Evolutionary conservation across 805 yeast genomes (phyloP), one percentile per base, ranked within the genome.

Genomic region (Zygoascus flipseniorum): DNA sequence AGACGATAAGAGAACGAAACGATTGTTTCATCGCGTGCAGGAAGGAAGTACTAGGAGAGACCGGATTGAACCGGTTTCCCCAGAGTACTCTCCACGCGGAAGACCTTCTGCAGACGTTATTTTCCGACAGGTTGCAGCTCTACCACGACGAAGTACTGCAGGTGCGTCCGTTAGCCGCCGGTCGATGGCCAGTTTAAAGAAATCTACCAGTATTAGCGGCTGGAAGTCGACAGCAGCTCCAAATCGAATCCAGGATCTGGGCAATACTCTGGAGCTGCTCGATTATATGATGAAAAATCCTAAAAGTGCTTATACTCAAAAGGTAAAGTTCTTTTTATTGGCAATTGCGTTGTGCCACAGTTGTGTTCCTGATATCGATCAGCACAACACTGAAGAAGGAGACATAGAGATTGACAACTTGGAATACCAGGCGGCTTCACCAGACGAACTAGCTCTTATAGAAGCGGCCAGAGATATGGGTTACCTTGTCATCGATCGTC

Each of bases 401-500:
- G 61, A 54, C 10, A 75, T 31, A 11, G 56, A 55, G 41, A 20
- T 89, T 23, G 83, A 81, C 53, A 72, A 75, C 20, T 79, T 90
- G 9, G 82, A 80, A 50, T 93, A 93, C 62, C 97, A 92, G 65
- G 88, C 98, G 0, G 82, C 98, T 0, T 90, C 97, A 0, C 99
- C 99, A 0, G 99, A 93, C 69, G 99, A 93, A 66, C 70, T 90
- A 49, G 99, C 99, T 0, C 72, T 93, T 31, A 92, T 93, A 2
- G 81, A 85, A 47, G 99, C 98, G 1, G 99, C 99, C 0, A 77
- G 96, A 60, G 99, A 93, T 64, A 76, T 93, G 75, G 99, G 99
- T 0, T 93, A 76, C 66, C 82, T 90, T n/a, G 86, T 90, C 8
- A 76, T 73, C 53, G 89, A 87, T 54, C 79, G 86, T 52, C 80